phyloP scores from a whole-genome alignment of 2,329 filamentous ascomycete species.

The Colletotrichum spinosum region DNA sequence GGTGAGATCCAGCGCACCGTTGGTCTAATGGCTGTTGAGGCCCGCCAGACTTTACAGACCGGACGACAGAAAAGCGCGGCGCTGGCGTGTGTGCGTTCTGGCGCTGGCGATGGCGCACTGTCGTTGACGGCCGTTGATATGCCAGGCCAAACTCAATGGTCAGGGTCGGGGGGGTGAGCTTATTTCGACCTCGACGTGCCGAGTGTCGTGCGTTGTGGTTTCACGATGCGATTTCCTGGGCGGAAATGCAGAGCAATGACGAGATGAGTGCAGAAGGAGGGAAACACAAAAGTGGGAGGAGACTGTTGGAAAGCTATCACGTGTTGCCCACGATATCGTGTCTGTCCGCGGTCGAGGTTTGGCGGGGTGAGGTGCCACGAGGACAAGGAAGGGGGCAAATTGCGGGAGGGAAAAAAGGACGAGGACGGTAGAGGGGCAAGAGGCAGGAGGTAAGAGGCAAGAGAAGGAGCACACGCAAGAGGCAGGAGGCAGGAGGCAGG shows the following conservation, averaged over 20 bases:
- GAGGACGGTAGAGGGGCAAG: too few relatives aligned
- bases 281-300: slow-evolving; percentile 1
- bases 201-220: not conserved
- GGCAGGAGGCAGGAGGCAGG: not conserved
- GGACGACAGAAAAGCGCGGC: too few relatives aligned
- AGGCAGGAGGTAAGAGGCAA: not conserved
- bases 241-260: not conserved
- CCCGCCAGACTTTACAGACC: too few relatives aligned
- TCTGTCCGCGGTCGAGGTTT: not conserved
- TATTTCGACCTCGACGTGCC: slow-evolving; percentile 32
- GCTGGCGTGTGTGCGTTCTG: not conserved
- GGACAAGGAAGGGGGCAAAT: not conserved
- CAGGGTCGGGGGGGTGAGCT: slow-evolving; percentile 30
- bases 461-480: slow-evolving; percentile 13
- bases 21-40: too few relatives aligned
- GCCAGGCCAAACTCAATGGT: slow-evolving; percentile 22
- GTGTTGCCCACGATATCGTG: not conserved
- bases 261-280: slow-evolving; percentile 8
- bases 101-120: not conserved
- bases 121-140: slow-evolving; percentile 16
- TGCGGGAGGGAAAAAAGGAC: too few relatives aligned
- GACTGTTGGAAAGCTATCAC: not conserved
- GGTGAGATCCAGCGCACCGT: too few relatives aligned
- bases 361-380: too few relatives aligned
- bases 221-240: too few relatives aligned